A percentile compares a stretch with the other conserved stretches of the same genome.
These are phyloP conservation scores for Esteya vermicola DNA, from an alignment of 2,329 filamentous ascomycete genomes.

Conservation along the genomic window DNA sequence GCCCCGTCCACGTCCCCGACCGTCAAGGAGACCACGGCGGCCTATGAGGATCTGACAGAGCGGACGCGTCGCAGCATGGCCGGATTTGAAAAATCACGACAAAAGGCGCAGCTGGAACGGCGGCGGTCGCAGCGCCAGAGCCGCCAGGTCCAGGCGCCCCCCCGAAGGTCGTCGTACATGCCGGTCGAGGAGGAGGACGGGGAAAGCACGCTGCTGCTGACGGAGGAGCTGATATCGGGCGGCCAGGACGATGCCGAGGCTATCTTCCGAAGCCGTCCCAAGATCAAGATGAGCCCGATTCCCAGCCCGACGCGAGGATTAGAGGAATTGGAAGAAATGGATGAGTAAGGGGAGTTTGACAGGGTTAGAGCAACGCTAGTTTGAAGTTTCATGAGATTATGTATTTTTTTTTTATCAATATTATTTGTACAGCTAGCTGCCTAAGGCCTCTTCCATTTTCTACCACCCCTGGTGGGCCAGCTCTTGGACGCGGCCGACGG, in stretches of 20 bases:
- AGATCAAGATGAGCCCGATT: slow-evolving; percentile 62
- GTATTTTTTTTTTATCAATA: not conserved
- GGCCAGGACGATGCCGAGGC: slow-evolving; percentile 63
- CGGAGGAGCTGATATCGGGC: slow-evolving; percentile 50
- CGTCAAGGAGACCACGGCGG: slow-evolving; percentile 9
- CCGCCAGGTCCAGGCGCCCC: not conserved
- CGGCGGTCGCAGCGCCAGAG: slow-evolving; percentile 32
- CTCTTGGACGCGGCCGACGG: slow-evolving; percentile 49
- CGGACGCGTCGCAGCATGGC: slow-evolving; percentile 49
- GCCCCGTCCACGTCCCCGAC: slow-evolving; percentile 10
- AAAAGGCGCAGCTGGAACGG: slow-evolving; percentile 45
- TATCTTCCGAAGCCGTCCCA: slow-evolving; percentile 74
- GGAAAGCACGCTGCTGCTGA: slow-evolving; percentile 36
- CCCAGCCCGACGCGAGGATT: slow-evolving; percentile 25
- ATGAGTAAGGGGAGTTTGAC: not conserved
- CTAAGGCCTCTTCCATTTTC: slow-evolving; percentile 21
- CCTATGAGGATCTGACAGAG: slow-evolving; percentile 35
- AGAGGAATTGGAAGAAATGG: not conserved
- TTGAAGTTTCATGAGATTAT: not conserved
- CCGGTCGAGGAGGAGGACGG: slow-evolving; percentile 28
- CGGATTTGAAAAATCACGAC: slow-evolving; percentile 43
- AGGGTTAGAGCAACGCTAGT: not conserved
- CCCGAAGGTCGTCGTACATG: slow-evolving; percentile 18
- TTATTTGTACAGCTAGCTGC: not conserved
- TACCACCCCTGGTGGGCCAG: slow-evolving; percentile 71